Evolutionary conservation across 163 green algal genomes (phyloP), one percentile per base, ranked within the genome.

Genomic region (Scenedesmus sp.): DNA sequence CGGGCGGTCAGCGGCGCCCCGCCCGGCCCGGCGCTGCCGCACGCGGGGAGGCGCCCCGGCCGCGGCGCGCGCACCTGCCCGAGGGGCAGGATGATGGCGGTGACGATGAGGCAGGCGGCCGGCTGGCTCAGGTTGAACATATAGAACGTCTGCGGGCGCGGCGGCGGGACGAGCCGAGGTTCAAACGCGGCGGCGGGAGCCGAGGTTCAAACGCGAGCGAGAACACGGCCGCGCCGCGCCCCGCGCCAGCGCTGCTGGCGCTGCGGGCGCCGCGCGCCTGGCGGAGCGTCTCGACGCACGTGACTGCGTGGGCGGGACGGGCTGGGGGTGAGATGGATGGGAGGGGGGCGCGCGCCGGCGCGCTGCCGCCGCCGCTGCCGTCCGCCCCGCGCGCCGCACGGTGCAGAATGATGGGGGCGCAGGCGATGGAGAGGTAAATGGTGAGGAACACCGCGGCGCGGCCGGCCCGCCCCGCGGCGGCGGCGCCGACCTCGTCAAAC

Each of bases 81-180:
- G 22, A 88, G 57, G 0, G 83, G 83, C 34, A 86, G 39, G 56
- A 88, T 88, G 63, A 88, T 70, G 3, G 51, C 64, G 14, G 78
- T 77, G 11, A 87, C 72, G 28, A 83, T 70, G 28, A 63, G 11
- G 48, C 48, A 69, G 1, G 70, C 76, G 29, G 42, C 18, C 47
- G 29, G 36, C n/a, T 64, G n/a, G 33, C 28, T 75, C 9, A 84
- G 26, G 11, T 75, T 57, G 44, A 29, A 66, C 13, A 51, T 48
- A 47, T 72, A 75, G 34, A 84, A 71, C 45, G 75, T 77, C 74
- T 81, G 74, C 74, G 65, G 45, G 6, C 34, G 45, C 33, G 45
- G 31, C 31, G 53, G 42, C n/a, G n/a, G n/a, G n/a, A n/a, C n/a
- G n/a, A n/a, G n/a, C n/a, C n/a, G n/a, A n/a, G n/a, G n/a, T 24